Percentiles rank a stretch among this genome's conserved stretches.
Evolutionary conservation across 164 flowering plant species (phyloP).

Genomic region (Malania oleifera): DNA sequence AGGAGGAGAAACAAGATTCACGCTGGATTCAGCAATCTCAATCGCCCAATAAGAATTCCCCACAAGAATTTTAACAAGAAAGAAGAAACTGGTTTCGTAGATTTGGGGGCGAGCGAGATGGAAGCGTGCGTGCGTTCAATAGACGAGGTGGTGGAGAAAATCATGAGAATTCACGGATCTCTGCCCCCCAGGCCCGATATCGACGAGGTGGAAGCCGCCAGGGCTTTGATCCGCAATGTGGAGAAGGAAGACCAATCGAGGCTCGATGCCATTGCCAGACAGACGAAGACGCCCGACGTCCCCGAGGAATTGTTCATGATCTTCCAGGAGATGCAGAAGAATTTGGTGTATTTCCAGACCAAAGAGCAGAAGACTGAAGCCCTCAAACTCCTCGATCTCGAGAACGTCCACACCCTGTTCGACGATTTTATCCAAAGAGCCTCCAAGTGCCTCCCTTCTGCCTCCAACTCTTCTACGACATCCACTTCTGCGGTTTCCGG

Average conservation of each 20-base stretch:
- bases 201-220: constrained; percentile 65
- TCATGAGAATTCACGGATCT: constrained; percentile 65
- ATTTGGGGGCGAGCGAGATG: constrained; percentile 3
- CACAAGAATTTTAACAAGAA: too few relatives aligned
- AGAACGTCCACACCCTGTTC: constrained; percentile 26
- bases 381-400: constrained; percentile 38
- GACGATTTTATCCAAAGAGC: constrained; percentile 49
- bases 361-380: constrained; percentile 43
- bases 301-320: constrained; percentile 39
- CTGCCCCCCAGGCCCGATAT: constrained; percentile 59
- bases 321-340: constrained; percentile 35
- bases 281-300: constrained; percentile 22
- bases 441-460: constrained; percentile 41
- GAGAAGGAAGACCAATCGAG: constrained; percentile 59
- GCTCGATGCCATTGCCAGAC: constrained; percentile 38
- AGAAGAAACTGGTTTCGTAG: not conserved
- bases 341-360: constrained; percentile 23
- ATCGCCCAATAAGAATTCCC: too few relatives aligned
- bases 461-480: constrained; percentile 8
- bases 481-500: constrained; percentile 1
- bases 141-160: constrained; percentile 52
- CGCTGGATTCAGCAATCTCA: too few relatives aligned
- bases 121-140: constrained; percentile 7
- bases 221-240: constrained; percentile 41
- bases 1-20: too few relatives aligned